Base-by-base conservation (phyloP, 2,329 filamentous ascomycete species). In the Nothophoma quercina region DNA sequence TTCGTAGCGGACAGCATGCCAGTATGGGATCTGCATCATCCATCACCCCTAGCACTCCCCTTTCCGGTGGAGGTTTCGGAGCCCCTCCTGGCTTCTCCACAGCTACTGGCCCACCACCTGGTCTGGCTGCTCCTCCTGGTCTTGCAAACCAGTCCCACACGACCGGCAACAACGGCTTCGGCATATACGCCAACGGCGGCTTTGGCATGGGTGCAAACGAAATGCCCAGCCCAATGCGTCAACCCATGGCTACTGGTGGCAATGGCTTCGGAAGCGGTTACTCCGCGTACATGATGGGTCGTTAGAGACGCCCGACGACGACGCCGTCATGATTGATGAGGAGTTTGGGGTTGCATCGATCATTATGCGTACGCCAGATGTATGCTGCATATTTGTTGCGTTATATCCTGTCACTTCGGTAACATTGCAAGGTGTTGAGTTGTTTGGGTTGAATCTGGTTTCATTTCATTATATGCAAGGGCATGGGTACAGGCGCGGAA, bases 71-170 rank as follows among this genome's bases (percentile, higher is more conserved):
- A n/a, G 74, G 81, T 19, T 79, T 85, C 58, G 83, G 85, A 66
- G 71, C 77, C 19, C 77, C 73, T 26, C 73, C 80, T 13, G 80
- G 79, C 19, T 93, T 91, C 68, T 82, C 86, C 1, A 85, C 85
- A 2, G 85, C 86, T 26, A 89, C 81, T 64, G 87, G 90, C 0
- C 93, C 93, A 19, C 93, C 93, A 10, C 93, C 93, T 0, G 93
- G 93, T 2, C 82, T 97, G 7, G 73, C 85, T 1, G 86, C 85
- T 6, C 92, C 92, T 12, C 90, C 91, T 2, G 90, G 90, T 10
- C 79, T 93, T 26, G 80, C 70, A 36, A 68, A 68, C 23, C 61
- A 70, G 26, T 55, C 58, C n/a, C 64, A 72, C 38, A 46, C 67
- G 34, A 72, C 68, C 39, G 63, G 62, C 10, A 54, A 62, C 32